A percentile compares a stretch with the other conserved stretches of the same genome.
Conservation (phyloP, 345 rosid species). For the Jatropha curcas region DNA sequence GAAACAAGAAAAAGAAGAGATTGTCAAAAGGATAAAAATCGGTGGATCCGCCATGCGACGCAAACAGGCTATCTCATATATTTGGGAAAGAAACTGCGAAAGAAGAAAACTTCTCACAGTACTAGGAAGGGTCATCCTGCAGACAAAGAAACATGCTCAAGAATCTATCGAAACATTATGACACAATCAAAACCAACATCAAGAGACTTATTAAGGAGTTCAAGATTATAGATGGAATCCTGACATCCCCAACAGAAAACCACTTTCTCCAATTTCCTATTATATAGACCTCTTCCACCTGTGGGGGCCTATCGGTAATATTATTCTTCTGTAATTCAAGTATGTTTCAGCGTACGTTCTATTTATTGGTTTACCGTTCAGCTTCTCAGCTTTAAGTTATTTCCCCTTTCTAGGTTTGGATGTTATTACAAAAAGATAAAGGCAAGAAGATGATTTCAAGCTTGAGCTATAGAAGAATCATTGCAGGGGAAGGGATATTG, state of each 20-base stretch:
- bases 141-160: constrained; percentile 48
- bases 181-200: constrained; percentile 15
- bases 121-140: constrained; percentile 50
- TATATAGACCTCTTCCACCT: constrained; percentile 49
- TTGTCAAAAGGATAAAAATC: constrained; percentile 23
- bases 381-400: too few relatives aligned
- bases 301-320: constrained; percentile 58
- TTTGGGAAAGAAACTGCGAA: constrained; percentile 20
- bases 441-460: constrained; percentile 62
- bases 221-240: constrained; percentile 66
- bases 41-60: constrained; percentile 32
- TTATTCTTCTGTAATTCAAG: too few relatives aligned
- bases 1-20: background rate
- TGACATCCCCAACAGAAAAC: constrained; percentile 48
- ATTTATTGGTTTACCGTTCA: too few relatives aligned
- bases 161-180: constrained; percentile 37
- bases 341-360: too few relatives aligned
- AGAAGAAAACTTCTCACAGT: constrained; percentile 39
- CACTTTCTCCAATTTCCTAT: constrained; percentile 62
- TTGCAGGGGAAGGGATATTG: constrained; percentile 76
- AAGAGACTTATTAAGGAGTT: constrained; percentile 53
- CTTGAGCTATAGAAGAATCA: constrained; percentile 60
- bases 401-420: constrained; percentile 81
- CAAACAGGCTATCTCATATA: constrained; percentile 13
- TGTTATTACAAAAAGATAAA: constrained; percentile 65